Evolutionary conservation across 1,284 basidiomycete species (phyloP), one percentile per base, ranked within the genome.

Genomic region (Earliella scabrosa): DNA sequence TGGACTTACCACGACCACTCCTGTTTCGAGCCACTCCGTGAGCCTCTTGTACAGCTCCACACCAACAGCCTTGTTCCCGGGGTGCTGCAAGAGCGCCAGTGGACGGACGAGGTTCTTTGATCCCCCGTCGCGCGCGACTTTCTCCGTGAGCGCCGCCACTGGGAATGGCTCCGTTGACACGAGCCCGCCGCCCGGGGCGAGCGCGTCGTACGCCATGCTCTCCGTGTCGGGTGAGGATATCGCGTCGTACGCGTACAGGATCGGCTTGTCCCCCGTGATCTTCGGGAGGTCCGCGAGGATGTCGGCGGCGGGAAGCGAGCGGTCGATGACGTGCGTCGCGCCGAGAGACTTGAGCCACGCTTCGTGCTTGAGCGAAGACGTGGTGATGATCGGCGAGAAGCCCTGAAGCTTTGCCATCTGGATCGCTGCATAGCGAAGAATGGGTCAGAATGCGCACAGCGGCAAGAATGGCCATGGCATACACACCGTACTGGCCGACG

Each of bases 281-380:
- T 14, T 46, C 9, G 36, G 39, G 39, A 52, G 29, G 46, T 46
- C 65, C 63, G 20, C 78, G 71, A 50, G 78, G 74, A 54, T 80
- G 59, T 46, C 77, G 66, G 54, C 75, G 73, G 1, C 75, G 75
- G 2, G 76, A 78, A 3, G 54, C 9, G 43, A 20, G 45, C 54
- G 41, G 49, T 54, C 58, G 23, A 82, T 78, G 11, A 81, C 71
- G 39, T 82, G 72, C 0, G 81, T 82, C 0, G 83, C 86, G 2
- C 86, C 85, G 20, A 83, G 70, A 0, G 73, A 70, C 62, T 79
- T 79, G 53, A 87, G 45, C 24, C 18, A 46, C 10, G n/a, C 23
- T 6, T n/a, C 20, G 45, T 46, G 45, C 32, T 24, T 21, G 10
- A 35, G 32, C 18, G 46, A 39, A 10, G 46, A 49, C 10, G 46